Base-by-base conservation (phyloP, 129 eudicot species). In the carrot (Daucus carota) region DNA sequence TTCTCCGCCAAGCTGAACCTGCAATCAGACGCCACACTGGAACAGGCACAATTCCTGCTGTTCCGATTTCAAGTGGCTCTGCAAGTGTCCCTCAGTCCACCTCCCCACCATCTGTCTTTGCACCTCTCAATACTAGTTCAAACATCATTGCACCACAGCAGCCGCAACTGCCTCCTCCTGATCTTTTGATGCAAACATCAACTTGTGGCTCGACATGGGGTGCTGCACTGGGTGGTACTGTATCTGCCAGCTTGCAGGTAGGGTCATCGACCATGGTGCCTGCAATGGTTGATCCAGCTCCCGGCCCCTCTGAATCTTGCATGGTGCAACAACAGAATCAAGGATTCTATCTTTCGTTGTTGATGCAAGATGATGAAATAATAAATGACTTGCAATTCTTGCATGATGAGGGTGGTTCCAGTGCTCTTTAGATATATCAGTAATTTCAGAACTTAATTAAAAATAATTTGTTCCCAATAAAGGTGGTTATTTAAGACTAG, bases 1-100 rank as follows among this genome's bases (percentile, higher is more conserved):
- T 80, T 24, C 83, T 76, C 33, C 80, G 73, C 8, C 52, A 76
- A 22, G 80, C 80, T 13, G 84, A 81, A 6, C 84, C 84, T 8
- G 76, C 84, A 17, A 75, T 80, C n/a, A 75, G 57, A 18, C 65
- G 62, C 7, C 60, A 54, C 70, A 80, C 84, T 0, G 84, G 84
- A 5, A 50, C 80, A 24, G 84, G 84, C 13, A 67, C 80, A 22
- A 70, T 80, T 46, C 84, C 84, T 2, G 75, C 76, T 67, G 26
- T 16, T 6, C 28, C 24, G 0, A 9, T 67, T 6, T 67, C 72
- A 17, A 67, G 28, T 17, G 4, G n/a, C 1, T 31, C 4, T 6
- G 0, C 12, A 0, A 3, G 2, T 9, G 28, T 10, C 16, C 34
- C 68, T 7, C 3, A 12, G 29, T 60, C 36, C 3, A 26, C 16